Base-by-base conservation (phyloP, 2,329 filamentous ascomycete species). In the Claviceps digitariae region DNA sequence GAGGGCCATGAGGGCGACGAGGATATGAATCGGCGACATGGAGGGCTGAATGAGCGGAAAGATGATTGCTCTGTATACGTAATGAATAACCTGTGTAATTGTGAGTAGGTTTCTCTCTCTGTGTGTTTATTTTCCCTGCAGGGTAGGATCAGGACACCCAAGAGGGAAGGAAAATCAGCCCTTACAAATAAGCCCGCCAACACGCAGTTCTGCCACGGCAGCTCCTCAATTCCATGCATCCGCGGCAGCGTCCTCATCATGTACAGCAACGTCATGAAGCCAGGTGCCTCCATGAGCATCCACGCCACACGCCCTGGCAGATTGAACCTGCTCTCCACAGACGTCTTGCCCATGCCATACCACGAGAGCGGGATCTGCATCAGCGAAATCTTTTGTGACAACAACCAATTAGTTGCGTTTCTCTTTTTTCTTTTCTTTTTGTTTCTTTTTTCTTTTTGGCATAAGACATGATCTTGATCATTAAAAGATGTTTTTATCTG, bases 261-360 rank as follows among this genome's bases (percentile, higher is more conserved):
- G 71, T 95, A 96, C 53, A 93, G 68, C 55, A 96, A 71, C 13
- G 83, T 86, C 36, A 89, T 62, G 63, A 90, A 84, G 17, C 88
- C 89, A 0, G 87, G 83, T 15, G 79, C 72, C 68, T 98, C 93
- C 89, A 96, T 96, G 2, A 83, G 79, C 53, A 86, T 77, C 93
- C 93, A 98, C 54, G 82, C 90, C 57, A 88, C 73, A 61, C 87
- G 87, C 56, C 93, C 93, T 1, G 90, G 87, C n/a, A 97, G 69
- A 70, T 98, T 98, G 65, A 93, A 74, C 13, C 72, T 72, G 61
- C 85, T 90, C 3, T 75, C 64, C 20, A 82, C 77, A 3, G 89
- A 95, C 2, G 90, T 95, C 71, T 97, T 97, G 67, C 93, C 93
- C 74, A 91, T 89, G 50, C 87, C 87, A 67, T 96, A 93, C 78